Conservation (phyloP, 805 yeast genomes). For the Citeromyces matritensis region DNA sequence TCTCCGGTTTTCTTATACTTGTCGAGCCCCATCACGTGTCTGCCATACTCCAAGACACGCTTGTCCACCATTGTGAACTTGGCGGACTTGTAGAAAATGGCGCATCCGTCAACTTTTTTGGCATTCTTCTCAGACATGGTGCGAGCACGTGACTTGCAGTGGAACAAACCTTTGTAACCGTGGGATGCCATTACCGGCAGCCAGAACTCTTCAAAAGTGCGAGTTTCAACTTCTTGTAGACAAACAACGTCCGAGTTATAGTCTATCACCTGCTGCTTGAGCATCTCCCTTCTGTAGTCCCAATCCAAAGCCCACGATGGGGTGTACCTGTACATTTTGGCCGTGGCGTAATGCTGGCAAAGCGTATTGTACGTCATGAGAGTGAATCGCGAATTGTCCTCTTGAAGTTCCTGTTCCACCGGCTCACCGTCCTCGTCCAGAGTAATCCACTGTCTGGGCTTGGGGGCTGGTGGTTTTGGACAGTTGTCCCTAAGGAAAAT, state of each 20-base stretch:
- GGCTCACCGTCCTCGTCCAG: slow-evolving; percentile 68
- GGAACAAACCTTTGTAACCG: slow-evolving; percentile 75
- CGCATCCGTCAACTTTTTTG: slow-evolving; percentile 94
- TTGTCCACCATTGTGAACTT: slow-evolving; percentile 61
- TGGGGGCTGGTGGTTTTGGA: slow-evolving; percentile 49
- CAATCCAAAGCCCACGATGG: slow-evolving; percentile 96
- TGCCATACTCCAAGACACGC: slow-evolving; percentile 69
- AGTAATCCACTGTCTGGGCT: slow-evolving; percentile 73
- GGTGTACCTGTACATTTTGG: slow-evolving; percentile 83
- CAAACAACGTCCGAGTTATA: slow-evolving; percentile 69
- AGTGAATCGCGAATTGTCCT: slow-evolving; percentile 36
- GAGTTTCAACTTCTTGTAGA: slow-evolving; percentile 90
- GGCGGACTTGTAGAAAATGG: slow-evolving; percentile 65
- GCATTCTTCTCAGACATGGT: slow-evolving; percentile 75
- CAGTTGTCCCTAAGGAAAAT: slow-evolving; percentile 71
- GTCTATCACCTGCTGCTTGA: slow-evolving; percentile 57
- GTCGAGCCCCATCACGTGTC: slow-evolving; percentile 66
- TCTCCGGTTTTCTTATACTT: slow-evolving; percentile 89
- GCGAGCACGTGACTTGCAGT: slow-evolving; percentile 82
- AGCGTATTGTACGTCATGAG: slow-evolving; percentile 79
- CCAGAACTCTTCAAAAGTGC: slow-evolving; percentile 80
- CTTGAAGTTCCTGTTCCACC: slow-evolving; percentile 8
- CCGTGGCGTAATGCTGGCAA: slow-evolving; percentile 92
- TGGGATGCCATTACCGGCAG: slow-evolving; percentile 50
- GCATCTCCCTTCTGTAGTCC: slow-evolving; percentile 72